Evolutionary conservation across 441 rosid species (phyloP).

Genomic region (Pelargonium cotyledonis): DNA sequence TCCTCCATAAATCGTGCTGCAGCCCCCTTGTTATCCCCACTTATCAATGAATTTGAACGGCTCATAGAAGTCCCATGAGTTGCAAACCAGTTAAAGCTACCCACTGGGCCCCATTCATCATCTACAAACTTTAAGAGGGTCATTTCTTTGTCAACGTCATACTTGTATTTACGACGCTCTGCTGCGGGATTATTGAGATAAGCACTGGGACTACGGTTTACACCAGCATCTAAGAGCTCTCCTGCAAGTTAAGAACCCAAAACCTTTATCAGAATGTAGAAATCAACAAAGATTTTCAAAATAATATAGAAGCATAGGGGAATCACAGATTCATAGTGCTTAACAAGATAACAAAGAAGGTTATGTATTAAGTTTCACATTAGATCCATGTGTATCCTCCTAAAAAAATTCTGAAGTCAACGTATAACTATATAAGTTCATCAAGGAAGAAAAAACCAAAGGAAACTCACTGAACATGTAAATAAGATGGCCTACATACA

Average conservation of each 20-base stretch:
- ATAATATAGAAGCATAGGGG: not conserved
- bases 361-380: not conserved
- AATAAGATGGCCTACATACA: too few species aligned
- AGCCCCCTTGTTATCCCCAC: conserved; percentile 98
- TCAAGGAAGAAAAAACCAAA: not conserved
- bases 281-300: too few species aligned
- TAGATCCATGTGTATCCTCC: not conserved
- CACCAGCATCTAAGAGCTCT: conserved; percentile 79
- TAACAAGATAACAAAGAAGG: not conserved
- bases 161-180: conserved; percentile 66
- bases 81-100: conserved; percentile 96
- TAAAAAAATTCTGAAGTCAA: not conserved
- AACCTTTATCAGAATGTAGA: too few species aligned
- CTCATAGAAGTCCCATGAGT: conserved; percentile 99
- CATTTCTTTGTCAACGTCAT: conserved; percentile 86
- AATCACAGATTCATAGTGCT: not conserved
- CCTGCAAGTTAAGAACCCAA: conserved; percentile 38
- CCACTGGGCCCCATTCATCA: conserved; percentile 80
- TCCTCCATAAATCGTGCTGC: conserved; percentile 96
- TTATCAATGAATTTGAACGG: conserved; percentile 81
- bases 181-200: conserved; percentile 72
- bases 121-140: conserved; percentile 94
- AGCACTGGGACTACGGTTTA: conserved; percentile 92
- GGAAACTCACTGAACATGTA: too few species aligned
- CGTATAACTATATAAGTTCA: not conserved